Percentiles rank a stretch among this genome's conserved stretches.
phyloP scores from a whole-genome alignment of 2,329 filamentous ascomycete species.

The Sporothrix pallida region DNA sequence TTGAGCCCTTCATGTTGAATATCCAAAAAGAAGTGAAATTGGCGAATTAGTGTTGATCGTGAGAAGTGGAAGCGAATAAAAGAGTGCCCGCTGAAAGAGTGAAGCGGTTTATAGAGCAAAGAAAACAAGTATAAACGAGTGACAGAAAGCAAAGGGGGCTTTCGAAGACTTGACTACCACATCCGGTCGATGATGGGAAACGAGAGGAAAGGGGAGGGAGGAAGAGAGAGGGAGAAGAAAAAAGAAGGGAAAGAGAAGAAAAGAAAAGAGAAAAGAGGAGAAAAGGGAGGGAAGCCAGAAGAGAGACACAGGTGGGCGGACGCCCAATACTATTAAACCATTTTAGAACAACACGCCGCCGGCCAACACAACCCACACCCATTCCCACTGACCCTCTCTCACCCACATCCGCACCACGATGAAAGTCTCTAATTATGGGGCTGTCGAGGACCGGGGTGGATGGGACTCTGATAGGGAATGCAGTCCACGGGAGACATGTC shows the following conservation, averaged over 20 bases:
- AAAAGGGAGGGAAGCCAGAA: slow-evolving; percentile 19
- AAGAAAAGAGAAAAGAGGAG: slow-evolving; percentile 21
- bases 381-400: slow-evolving; percentile 4
- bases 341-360: slow-evolving; percentile 20
- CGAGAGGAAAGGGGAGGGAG: slow-evolving; percentile 47
- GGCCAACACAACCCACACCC: neutral
- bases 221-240: slow-evolving; percentile 48
- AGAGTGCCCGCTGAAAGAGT: slow-evolving; percentile 82
- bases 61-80: slow-evolving; percentile 36
- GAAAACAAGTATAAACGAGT: slow-evolving; percentile 52
- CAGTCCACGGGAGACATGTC: slow-evolving; percentile 15
- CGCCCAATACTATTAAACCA: slow-evolving; percentile 32
- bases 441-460: slow-evolving; percentile 20
- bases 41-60: slow-evolving; percentile 40
- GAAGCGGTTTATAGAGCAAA: slow-evolving; percentile 67
- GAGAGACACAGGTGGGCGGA: slow-evolving; percentile 22
- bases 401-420: slow-evolving; percentile 17
- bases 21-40: slow-evolving; percentile 31
- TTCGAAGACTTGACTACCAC: slow-evolving; percentile 57
- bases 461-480: neutral
- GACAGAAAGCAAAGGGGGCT: slow-evolving; percentile 56
- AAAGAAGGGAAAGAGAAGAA: slow-evolving; percentile 45
- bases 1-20: slow-evolving; percentile 74
- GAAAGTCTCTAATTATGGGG: slow-evolving; percentile 11
- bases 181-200: slow-evolving; percentile 53